Conservation (phyloP, 306 rosid species). For the Ormosia emarginata region DNA sequence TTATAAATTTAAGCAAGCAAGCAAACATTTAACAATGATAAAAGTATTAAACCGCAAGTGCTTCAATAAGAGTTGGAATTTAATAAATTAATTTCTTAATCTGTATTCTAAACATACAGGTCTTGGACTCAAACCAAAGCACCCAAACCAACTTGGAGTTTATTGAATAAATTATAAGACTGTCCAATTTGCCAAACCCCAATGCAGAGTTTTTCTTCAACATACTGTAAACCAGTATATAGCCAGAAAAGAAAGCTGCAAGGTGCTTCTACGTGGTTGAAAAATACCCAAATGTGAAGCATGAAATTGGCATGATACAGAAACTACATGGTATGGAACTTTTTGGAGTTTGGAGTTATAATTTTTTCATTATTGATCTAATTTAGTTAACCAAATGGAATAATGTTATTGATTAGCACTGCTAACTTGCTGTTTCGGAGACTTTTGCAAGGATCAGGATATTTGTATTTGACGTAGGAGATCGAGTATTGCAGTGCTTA, state of each 20-base stretch:
- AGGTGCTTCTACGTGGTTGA: not conserved
- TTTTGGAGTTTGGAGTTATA: not conserved
- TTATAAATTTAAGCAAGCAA: not conserved
- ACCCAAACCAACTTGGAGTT: not conserved
- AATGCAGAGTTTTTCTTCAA: not conserved
- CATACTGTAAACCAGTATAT: not conserved
- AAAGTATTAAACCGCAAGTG: not conserved
- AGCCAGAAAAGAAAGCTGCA: not conserved
- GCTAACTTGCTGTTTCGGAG: not conserved
- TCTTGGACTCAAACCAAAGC: not conserved
- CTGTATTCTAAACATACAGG: not conserved
- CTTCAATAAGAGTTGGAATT: not conserved
- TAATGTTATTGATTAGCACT: not conserved
- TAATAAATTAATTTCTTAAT: not conserved
- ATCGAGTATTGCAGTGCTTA: not conserved
- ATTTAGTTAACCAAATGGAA: constrained; percentile 13
- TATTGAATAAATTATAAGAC: not conserved
- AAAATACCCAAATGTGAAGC: not conserved
- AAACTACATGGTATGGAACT: not conserved
- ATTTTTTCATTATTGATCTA: not conserved
- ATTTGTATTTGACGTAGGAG: not conserved
- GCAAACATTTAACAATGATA: not conserved
- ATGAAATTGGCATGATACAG: not conserved
- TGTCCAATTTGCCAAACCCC: not conserved
- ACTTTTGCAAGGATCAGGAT: not conserved